Evolutionary conservation across 176 grass and related monocot genomes (phyloP), one percentile per base, ranked within the genome.

Genomic region (Carex parvula): DNA sequence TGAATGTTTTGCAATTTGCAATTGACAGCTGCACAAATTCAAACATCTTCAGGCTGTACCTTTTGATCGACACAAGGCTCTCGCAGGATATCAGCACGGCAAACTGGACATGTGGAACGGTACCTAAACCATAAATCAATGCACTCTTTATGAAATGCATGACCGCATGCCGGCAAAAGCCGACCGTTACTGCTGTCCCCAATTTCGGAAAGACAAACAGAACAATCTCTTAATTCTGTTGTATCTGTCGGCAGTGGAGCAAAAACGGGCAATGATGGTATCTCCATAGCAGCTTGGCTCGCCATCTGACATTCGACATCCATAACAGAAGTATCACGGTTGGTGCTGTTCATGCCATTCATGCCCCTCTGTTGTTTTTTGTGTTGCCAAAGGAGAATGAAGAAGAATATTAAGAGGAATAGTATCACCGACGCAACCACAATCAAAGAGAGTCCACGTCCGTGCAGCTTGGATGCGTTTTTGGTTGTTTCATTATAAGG

Each of bases 61-160:
- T 41, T 69, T 35, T 69, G 15, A 30, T 78, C 33, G 3, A 18
- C 30, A 20, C 1, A 58, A n/a, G 61, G 46, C 69, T 48, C 53
- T 66, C 26, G 57, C 81, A 77, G 69, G 70, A 67, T 74, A 11
- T 82, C 53, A 3, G 85, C 83, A 35, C 89, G 89, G 70, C 92
- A 91, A 50, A 94, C 16, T 8, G 89, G 89, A 86, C 92, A 94
- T 16, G 89, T 88, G 20, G 87, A 85, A 61, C 85, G 81, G 50
- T 46, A 64, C 52, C 62, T 57, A 77, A 91, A 81, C 89, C 89
- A 94, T 42, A 55, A 61, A 61, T 89, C 89, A n/a, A 94, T 76
- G 58, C 92, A 94, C 20, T 88, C 89, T 21, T 87, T 75, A 64
- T 89, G 92, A 84, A 94, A 94, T 8, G 65, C 42, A 70, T 94